These are phyloP conservation scores for Plasmopara muralis DNA, from an alignment of 352 stramenopile species.

Conservation along the genomic window DNA sequence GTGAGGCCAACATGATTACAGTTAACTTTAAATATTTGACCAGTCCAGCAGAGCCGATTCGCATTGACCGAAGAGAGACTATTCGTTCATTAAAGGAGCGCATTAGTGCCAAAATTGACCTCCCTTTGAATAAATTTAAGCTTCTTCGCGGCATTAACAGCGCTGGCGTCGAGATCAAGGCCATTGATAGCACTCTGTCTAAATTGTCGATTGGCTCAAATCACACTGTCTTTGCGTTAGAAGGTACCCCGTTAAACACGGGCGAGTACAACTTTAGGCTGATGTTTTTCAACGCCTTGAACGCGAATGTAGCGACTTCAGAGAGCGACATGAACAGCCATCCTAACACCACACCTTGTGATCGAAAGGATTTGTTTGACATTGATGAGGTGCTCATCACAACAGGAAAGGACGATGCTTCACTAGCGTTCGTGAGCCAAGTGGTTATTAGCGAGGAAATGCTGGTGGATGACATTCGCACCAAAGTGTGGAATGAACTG, in stretches of 20 bases:
- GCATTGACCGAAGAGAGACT: slow-evolving; percentile 69
- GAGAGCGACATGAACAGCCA: slow-evolving; percentile 11
- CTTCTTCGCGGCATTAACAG: slow-evolving; percentile 63
- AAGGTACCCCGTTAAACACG: slow-evolving; percentile 54
- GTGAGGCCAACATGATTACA: slow-evolving; percentile 71
- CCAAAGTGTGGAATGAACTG: slow-evolving; percentile 38
- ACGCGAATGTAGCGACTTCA: slow-evolving; percentile 1
- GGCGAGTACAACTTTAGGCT: slow-evolving; percentile 77
- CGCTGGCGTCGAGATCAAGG: slow-evolving; percentile 74
- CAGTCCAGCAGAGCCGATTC: slow-evolving; percentile 37
- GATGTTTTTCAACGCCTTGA: slow-evolving; percentile 40
- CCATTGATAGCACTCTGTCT: slow-evolving; percentile 63
- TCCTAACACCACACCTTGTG: slow-evolving; percentile 14
- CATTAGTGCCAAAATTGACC: slow-evolving; percentile 40
- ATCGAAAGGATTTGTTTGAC: slow-evolving; percentile 37
- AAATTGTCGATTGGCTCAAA: slow-evolving; percentile 71
- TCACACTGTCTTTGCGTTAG: slow-evolving; percentile 55
- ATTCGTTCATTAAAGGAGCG: slow-evolving; percentile 49
- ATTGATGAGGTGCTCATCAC: slow-evolving; percentile 54
- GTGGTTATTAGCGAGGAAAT: slow-evolving; percentile 76
- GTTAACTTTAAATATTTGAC: slow-evolving; percentile 66
- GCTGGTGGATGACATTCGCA: slow-evolving; percentile 61
- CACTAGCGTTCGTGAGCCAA: slow-evolving; percentile 49
- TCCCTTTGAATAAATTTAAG: slow-evolving; percentile 61
- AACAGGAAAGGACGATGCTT: slow-evolving; percentile 41